Evolutionary conservation across 2,329 filamentous ascomycete genomes (phyloP).

Genomic region (Cylindrodendrum hubeiense): DNA sequence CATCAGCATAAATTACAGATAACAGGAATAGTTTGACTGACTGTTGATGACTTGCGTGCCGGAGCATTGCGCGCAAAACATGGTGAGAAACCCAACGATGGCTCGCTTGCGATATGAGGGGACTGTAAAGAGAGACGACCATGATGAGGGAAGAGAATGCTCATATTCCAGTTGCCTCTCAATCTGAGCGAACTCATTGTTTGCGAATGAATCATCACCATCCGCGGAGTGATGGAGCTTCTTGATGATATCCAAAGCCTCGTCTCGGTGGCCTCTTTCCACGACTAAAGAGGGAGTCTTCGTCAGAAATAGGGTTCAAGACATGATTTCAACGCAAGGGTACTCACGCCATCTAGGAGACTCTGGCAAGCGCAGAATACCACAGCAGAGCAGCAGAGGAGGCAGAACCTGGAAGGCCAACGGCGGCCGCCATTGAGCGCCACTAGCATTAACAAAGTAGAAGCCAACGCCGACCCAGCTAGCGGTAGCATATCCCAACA

Average conservation of each 20-base stretch:
- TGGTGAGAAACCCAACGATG: slow-evolving; percentile 4
- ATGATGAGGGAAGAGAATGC: neutral
- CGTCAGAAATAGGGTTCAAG: too few relatives aligned
- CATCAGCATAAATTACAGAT: too few relatives aligned
- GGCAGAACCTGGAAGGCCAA: neutral
- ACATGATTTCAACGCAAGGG: too few relatives aligned
- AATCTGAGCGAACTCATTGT: neutral
- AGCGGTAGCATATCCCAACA: neutral
- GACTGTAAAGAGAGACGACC: neutral
- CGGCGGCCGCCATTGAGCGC: neutral
- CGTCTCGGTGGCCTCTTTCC: neutral
- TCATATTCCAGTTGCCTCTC: neutral
- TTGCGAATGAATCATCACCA: neutral
- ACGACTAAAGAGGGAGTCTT: too few relatives aligned
- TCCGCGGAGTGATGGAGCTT: neutral
- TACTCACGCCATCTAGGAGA: slow-evolving; percentile 5
- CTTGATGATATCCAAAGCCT: neutral
- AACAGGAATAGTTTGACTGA: too few relatives aligned
- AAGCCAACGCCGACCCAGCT: neutral
- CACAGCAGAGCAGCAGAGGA: neutral
- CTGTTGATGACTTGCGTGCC: slow-evolving; percentile 10
- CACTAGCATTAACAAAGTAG: neutral
- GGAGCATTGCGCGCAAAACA: neutral
- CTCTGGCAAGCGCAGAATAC: neutral
- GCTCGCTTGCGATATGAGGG: neutral